Base-by-base conservation (phyloP, 371 early-diverging fungal genomes). In the Mucor irregularis region DNA sequence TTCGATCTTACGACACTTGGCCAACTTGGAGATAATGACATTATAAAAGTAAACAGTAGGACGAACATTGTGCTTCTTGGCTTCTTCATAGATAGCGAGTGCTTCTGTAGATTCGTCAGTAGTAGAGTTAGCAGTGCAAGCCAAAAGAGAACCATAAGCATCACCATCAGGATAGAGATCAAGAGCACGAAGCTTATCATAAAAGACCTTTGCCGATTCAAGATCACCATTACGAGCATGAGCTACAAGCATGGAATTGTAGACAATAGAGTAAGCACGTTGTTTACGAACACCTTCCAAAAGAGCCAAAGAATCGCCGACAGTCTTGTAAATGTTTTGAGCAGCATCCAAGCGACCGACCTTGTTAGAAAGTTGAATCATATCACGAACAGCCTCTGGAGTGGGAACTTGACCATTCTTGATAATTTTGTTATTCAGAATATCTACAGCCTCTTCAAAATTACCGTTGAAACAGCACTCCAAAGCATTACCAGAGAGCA, bases 1-100 rank as follows among this genome's bases (percentile, higher is more conserved):
- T 2, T 84, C 82, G 25, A 78, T 66, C 54, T 80, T 82, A 48
- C 77, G 82, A 7, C 78, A 78, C 40, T 81, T 80, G 42, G 81
- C 78, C 17, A 86, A 67, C 49, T 83, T 81, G 55, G 82, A 82
- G 10, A 86, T 73, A 31, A 84, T 63, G 16, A 86, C 82, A 59
- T 86, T 86, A 62, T 82, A 86, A 35, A 86, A 74, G 43, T 78
- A 86, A 13, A 82, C 71, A 10, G 80, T 81, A 28, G 78, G 81
- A 43, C 71, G 69, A n/a, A 84, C 78, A 34, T 80, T 70, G 66
- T 76, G 64, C 22, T 57, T 60, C 54, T 76, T 78, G 43, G 78
- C 81, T 65, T 84, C 81, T 37, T 81, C 76, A 50, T 84, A 77
- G 19, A 84, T 82, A 19, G 62, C 58, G 39, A 84, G 62, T 0